phyloP scores from a whole-genome alignment of 139 green algal species.

The Chlorella ohadii region DNA sequence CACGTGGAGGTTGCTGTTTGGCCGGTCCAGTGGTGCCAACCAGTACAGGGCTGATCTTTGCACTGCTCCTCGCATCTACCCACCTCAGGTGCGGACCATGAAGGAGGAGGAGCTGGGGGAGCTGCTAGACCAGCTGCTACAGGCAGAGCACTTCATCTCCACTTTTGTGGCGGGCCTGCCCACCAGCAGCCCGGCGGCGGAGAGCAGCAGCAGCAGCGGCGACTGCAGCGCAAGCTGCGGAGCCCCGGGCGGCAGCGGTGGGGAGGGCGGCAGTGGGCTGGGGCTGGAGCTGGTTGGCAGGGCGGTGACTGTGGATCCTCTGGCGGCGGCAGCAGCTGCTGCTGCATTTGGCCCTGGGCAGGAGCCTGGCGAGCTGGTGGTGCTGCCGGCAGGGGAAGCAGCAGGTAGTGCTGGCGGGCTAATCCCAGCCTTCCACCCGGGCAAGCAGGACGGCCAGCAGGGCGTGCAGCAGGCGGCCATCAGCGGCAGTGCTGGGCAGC shows the following conservation, averaged over 20 bases:
- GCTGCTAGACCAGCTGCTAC: slow-evolving; percentile 31
- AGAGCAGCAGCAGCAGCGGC: neutral
- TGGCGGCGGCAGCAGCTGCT: neutral
- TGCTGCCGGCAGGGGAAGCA: neutral
- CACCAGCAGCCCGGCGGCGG: neutral
- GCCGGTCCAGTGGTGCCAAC: no score
- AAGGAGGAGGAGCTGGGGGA: slow-evolving; percentile 34
- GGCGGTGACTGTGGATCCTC: neutral
- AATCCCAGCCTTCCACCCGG: slow-evolving; percentile 5
- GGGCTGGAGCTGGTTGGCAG: slow-evolving; percentile 20
- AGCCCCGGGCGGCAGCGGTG: neutral
- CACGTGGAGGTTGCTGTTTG: neutral
- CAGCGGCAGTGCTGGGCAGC: no score
- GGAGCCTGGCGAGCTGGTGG: neutral
- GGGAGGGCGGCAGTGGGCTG: neutral
- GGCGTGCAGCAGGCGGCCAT: neutral
- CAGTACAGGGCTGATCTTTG: no score
- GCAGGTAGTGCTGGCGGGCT: neutral
- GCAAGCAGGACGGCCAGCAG: neutral
- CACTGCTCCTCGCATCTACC: neutral
- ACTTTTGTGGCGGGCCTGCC: slow-evolving; percentile 19
- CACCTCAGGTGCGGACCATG: slow-evolving; percentile 3
- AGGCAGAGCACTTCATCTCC: slow-evolving; percentile 14
- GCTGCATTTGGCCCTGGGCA: neutral
- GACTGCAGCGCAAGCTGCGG: neutral